A percentile compares a stretch with the other conserved stretches of the same genome.
Evolutionary conservation across 768 basidiomycete species (phyloP).

Genomic region (Pleurotus platypus): DNA sequence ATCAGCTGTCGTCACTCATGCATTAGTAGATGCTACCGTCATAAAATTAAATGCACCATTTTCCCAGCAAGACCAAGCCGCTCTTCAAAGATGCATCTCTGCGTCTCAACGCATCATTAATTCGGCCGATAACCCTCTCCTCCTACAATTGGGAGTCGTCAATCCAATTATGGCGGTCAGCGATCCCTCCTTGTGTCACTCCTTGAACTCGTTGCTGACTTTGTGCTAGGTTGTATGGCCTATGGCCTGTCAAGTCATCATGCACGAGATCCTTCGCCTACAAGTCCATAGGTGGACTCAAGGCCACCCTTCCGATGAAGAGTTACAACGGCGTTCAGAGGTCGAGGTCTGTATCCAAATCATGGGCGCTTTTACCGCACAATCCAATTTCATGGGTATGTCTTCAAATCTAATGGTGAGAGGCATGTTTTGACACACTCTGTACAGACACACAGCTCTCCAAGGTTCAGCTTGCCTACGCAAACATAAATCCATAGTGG

Average conservation of each 20-base stretch:
- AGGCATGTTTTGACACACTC: not conserved
- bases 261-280: slow-evolving; percentile 35
- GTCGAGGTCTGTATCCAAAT: not conserved
- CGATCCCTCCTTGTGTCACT: slow-evolving; percentile 10
- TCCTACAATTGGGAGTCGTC: slow-evolving; percentile 34
- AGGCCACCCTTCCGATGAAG: slow-evolving; percentile 14
- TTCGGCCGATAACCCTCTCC: slow-evolving; percentile 22
- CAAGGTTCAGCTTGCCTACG: not conserved
- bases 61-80: not conserved
- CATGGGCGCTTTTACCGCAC: not conserved
- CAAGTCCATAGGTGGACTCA: slow-evolving; percentile 25
- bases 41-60: slow-evolving; percentile 10
- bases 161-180: slow-evolving; percentile 52
- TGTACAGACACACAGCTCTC: not conserved
- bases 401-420: not conserved
- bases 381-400: not conserved
- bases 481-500: not conserved
- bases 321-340: slow-evolving; percentile 25
- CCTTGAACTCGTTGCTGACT: slow-evolving; percentile 6
- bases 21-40: slow-evolving; percentile 7
- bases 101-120: slow-evolving; percentile 25
- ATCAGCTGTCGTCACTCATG: slow-evolving; percentile 29
- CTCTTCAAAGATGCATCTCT: slow-evolving; percentile 4
- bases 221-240: slow-evolving; percentile 39
- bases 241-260: slow-evolving; percentile 41